Percentiles rank a stretch among this genome's conserved stretches.
phyloP scores from a whole-genome alignment of 768 basidiomycete genomes.

The Suillus subaureus region DNA sequence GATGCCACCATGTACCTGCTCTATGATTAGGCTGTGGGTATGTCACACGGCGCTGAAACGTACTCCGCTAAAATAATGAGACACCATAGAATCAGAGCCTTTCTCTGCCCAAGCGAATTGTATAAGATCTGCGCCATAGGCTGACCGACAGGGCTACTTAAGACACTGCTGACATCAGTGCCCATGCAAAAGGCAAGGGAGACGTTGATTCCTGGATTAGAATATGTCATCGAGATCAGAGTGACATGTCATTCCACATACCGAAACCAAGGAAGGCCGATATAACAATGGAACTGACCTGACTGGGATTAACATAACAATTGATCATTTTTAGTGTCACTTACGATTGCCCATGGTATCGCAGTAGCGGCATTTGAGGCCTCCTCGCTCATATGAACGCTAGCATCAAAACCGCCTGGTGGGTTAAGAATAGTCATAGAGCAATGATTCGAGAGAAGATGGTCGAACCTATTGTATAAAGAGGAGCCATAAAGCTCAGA shows the following conservation, averaged over 20 bases:
- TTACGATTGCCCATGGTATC: background rate
- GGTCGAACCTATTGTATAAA: background rate
- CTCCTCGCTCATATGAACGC: background rate
- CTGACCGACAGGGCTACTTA: background rate
- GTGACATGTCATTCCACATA: background rate
- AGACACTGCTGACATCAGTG: background rate
- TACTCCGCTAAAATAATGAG: background rate
- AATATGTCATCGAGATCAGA: background rate
- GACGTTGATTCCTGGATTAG: background rate
- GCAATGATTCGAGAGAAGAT: background rate
- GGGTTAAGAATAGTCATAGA: background rate
- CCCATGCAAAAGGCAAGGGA: conserved; percentile 1
- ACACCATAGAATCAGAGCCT: background rate
- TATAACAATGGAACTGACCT: background rate
- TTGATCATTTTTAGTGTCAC: background rate
- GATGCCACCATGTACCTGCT: background rate
- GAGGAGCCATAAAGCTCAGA: background rate
- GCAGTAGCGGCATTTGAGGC: background rate
- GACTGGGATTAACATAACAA: background rate
- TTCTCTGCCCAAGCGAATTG: background rate
- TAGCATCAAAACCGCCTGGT: background rate
- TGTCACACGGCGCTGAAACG: background rate
- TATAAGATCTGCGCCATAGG: background rate
- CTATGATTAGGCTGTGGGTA: background rate
- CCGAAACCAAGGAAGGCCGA: background rate